Conservation (phyloP, 129 eudicot species). For the Pulicaria dysenterica region DNA sequence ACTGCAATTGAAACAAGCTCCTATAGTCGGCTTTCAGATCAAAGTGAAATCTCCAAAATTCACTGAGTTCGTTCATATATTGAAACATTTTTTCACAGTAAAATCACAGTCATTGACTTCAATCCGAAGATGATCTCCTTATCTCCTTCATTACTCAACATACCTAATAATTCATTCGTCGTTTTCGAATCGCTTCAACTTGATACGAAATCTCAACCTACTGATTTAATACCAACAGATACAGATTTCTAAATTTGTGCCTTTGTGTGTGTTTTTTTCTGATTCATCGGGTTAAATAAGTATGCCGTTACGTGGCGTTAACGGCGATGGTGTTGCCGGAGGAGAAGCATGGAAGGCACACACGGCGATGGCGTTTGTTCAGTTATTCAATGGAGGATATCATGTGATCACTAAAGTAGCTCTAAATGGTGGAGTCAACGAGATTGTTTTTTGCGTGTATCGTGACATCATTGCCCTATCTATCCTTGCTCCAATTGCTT, state of each 20-base stretch:
- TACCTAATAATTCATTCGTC: background rate
- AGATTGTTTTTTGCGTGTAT: slow-evolving; percentile 71
- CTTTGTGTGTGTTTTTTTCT: background rate
- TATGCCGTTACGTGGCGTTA: slow-evolving; percentile 19
- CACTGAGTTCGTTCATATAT: background rate
- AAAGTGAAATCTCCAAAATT: slow-evolving; percentile 2
- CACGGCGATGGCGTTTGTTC: slow-evolving; percentile 65
- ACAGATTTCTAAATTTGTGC: background rate
- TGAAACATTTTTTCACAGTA: background rate
- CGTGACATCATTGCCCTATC: slow-evolving; percentile 78
- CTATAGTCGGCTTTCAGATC: too few relatives aligned
- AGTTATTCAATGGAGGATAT: slow-evolving; percentile 78
- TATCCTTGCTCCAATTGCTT: slow-evolving; percentile 80
- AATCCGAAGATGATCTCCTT: slow-evolving; percentile 4
- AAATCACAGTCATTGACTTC: background rate
- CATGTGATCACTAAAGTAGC: slow-evolving; percentile 90
- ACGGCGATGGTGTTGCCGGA: slow-evolving; percentile 22
- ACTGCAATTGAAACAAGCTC: too few relatives aligned
- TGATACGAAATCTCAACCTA: slow-evolving; percentile 12
- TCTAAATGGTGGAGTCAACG: slow-evolving; percentile 71
- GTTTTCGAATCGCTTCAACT: background rate
- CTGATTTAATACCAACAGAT: background rate
- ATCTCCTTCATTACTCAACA: background rate
- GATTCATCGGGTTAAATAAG: slow-evolving; percentile 27
- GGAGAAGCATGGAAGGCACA: slow-evolving; percentile 67